Base-by-base conservation (phyloP, 768 basidiomycete species). In the Calocera cornea region DNA sequence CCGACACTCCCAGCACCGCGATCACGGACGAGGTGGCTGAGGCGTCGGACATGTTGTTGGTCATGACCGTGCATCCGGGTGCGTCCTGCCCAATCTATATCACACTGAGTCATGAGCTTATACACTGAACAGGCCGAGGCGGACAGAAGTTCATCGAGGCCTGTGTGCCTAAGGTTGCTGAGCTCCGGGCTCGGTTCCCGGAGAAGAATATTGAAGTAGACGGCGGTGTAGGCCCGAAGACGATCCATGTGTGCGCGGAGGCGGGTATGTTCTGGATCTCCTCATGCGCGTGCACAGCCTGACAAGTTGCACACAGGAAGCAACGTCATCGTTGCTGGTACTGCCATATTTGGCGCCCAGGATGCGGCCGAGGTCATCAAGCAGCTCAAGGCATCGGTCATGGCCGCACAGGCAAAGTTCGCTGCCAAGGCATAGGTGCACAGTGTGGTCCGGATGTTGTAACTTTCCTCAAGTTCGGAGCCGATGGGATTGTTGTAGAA, bases 1-100 rank as follows among this genome's bases (percentile, higher is more conserved):
- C 97, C 0, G 89, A 92, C 73, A 98, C 97, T 0, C 90, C 91
- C 12, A 88, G 93, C 27, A 82, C 85, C 1, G 89, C 87, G 44
- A 94, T 99, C 75, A 88, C 92, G 64, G 87, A 95, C 74, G 86
- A 86, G 63, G 81, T 98, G 63, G 95, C 82, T n/a, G 73, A 85
- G 14, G 84, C 84, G 2, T 93, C 88, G 3, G 95, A 97, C 75
- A 92, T 97, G 90, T 83, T 98, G 36, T 86, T 98, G 69, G 95
- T 98, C 72, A 98, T 98, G 95, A 98, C 95, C 10, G 95, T 99
- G 29, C 88, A 92, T 74, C 95, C 95, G 50, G 95, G 90, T 88
- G 70, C 49, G 75, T 67, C 34, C 11, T 66, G 2, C 24, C 17
- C 54, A 27, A 34, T 38, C 31, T 38, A 24, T 38, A 24, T 41